A percentile compares a stretch with the other conserved stretches of the same genome.
phyloP scores from a whole-genome alignment of 768 basidiomycete genomes.

The Tricholoma sp. region DNA sequence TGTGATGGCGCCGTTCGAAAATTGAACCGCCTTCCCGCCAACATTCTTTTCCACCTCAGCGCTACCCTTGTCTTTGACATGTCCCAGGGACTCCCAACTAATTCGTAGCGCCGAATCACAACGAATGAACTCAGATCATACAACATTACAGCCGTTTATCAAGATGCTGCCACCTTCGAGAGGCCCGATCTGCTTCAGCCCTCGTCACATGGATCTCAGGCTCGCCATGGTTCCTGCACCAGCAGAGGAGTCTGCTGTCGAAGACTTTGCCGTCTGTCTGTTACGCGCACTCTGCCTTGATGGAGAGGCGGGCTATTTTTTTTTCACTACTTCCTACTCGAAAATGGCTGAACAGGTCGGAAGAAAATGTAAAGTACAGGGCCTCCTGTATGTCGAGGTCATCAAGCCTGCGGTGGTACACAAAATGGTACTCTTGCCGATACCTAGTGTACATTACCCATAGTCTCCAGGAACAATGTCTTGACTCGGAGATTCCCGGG shows the following conservation, averaged over 20 bases:
- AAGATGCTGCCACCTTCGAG: background rate
- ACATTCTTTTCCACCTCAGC: too few species aligned
- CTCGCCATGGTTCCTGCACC: constrained; percentile 15
- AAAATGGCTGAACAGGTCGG: too few species aligned
- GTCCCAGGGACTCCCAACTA: too few species aligned
- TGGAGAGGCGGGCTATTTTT: constrained; percentile 1
- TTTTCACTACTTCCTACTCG: too few species aligned
- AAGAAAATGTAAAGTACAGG: too few species aligned
- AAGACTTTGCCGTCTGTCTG: constrained; percentile 24
- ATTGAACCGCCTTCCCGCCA: too few species aligned
- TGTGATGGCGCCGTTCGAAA: too few species aligned
- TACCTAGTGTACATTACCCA: background rate
- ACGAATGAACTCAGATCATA: background rate
- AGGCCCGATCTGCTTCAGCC: background rate
- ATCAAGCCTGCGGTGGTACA: background rate
- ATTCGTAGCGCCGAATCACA: background rate
- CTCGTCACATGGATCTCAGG: constrained; percentile 20
- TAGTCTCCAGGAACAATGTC: background rate
- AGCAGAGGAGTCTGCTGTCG: constrained; percentile 20
- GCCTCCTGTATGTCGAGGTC: background rate
- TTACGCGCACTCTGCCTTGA: constrained; percentile 15
- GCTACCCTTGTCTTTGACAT: too few species aligned
- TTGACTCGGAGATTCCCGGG: background rate
- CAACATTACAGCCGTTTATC: background rate
- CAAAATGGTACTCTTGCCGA: background rate